Evolutionary conservation across 139 green algal species (phyloP).

Genomic region (Zygnema cylindricum): DNA sequence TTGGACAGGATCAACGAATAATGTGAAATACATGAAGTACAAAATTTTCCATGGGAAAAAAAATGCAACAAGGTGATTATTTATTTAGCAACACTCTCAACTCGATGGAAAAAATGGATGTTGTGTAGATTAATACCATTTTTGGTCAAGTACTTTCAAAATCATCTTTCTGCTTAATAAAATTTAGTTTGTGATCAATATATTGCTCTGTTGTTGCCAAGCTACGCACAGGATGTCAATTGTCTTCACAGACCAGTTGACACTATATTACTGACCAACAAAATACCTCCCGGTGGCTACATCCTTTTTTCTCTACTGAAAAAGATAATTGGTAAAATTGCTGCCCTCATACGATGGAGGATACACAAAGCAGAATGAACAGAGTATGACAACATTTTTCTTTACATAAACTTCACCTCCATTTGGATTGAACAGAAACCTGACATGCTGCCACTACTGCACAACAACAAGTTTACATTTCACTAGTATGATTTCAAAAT

Average conservation of each 20-base stretch:
- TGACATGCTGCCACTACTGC: no score
- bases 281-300: neutral
- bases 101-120: neutral
- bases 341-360: neutral
- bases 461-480: no score
- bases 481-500: no score
- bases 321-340: neutral
- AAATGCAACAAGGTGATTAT: no score
- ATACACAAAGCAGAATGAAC: no score
- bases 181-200: neutral
- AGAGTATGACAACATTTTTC: no score
- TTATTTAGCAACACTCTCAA: no score
- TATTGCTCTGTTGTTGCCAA: neutral
- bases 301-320: no score
- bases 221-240: neutral
- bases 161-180: neutral
- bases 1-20: neutral
- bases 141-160: neutral
- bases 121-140: neutral
- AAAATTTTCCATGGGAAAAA: no score
- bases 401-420: no score
- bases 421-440: no score
- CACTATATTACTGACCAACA: neutral
- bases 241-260: neutral
- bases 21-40: neutral